These are phyloP conservation scores for Penicillium hesseltinei DNA, from an alignment of 2,329 filamentous ascomycete genomes.

Conservation along the genomic window DNA sequence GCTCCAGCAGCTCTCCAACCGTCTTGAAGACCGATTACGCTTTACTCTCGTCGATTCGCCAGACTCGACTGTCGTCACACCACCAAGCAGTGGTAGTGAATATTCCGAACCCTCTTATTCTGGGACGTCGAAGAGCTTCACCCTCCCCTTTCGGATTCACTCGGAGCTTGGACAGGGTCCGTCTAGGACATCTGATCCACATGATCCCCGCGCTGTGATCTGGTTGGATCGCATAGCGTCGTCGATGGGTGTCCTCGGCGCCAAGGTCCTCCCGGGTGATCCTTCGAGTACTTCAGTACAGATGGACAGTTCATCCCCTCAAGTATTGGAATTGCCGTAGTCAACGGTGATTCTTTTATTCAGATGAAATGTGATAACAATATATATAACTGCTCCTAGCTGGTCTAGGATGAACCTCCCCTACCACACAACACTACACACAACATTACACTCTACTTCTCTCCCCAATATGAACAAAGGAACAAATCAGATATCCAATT, in stretches of 20 bases:
- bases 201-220: slow-evolving; percentile 26
- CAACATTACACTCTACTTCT: not conserved
- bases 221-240: slow-evolving; percentile 35
- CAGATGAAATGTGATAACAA: not conserved
- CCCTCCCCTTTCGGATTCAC: slow-evolving; percentile 27
- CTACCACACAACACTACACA: not conserved
- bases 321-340: not conserved
- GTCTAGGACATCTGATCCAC: slow-evolving; percentile 19
- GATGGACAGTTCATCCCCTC: not conserved
- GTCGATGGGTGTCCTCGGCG: slow-evolving; percentile 34
- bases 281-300: not conserved
- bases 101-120: slow-evolving; percentile 6
- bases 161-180: slow-evolving; percentile 29
- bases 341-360: not conserved
- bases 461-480: not conserved
- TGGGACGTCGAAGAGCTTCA: slow-evolving; percentile 1
- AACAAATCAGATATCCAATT: not conserved
- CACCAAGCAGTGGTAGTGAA: slow-evolving; percentile 12
- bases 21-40: slow-evolving; percentile 16
- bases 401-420: not conserved
- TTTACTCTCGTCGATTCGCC: slow-evolving; percentile 15
- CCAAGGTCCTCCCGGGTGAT: slow-evolving; percentile 15
- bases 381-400: not conserved
- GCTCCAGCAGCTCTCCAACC: slow-evolving; percentile 18
- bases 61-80: slow-evolving; percentile 7